Evolutionary conservation across 1,284 basidiomycete species (phyloP).

Genomic region (Ganoderma lingzhi): DNA sequence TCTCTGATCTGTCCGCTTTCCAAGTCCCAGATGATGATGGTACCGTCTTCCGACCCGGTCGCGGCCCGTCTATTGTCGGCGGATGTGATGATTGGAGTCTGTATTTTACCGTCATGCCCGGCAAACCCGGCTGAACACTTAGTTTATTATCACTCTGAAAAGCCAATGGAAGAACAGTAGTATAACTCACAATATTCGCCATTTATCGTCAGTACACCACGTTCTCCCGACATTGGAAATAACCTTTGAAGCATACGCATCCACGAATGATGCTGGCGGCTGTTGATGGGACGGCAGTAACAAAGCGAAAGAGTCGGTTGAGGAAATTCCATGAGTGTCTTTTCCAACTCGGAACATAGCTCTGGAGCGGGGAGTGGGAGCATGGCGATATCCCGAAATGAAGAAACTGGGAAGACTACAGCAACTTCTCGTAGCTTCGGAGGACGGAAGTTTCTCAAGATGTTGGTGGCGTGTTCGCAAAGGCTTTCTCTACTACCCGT

Average conservation of each 20-base stretch:
- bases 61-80: background rate
- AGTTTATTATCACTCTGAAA: background rate
- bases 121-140: background rate
- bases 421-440: background rate
- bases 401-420: background rate
- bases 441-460: background rate
- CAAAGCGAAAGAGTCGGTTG: background rate
- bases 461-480: too few species aligned
- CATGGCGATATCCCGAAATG: background rate
- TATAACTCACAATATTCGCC: background rate
- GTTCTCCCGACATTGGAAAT: background rate
- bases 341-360: background rate
- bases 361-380: background rate
- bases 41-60: background rate
- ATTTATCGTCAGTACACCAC: background rate
- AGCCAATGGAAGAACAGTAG: too few species aligned
- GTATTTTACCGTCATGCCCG: background rate
- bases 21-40: background rate
- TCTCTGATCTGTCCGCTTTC: background rate
- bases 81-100: background rate
- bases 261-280: background rate
- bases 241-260: background rate
- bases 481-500: background rate
- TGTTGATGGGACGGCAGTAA: background rate
- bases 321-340: background rate